These are phyloP conservation scores for Halenospora varia DNA, from an alignment of 495 filamentous ascomycete genomes.

Conservation along the genomic window DNA sequence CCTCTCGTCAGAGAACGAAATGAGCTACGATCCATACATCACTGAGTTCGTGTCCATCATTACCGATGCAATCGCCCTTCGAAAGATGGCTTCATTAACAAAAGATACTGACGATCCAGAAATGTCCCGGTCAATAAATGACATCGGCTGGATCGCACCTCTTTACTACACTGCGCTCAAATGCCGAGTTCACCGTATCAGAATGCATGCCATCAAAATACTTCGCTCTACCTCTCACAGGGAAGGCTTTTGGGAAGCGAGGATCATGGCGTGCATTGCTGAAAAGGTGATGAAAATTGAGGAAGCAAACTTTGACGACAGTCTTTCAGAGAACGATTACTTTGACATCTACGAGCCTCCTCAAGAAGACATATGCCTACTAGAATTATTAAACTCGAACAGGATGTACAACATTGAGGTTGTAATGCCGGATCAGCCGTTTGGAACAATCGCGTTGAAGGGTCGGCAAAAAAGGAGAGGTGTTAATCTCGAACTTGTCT, in stretches of 20 bases:
- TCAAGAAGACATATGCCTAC: background rate
- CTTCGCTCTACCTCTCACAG: conserved; percentile 26
- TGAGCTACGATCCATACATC: conserved; percentile 38
- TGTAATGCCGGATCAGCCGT: conserved; percentile 15
- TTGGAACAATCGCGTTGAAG: no score
- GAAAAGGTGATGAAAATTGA: conserved; percentile 15
- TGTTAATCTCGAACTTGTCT: no score
- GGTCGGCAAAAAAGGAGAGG: no score
- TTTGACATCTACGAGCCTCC: background rate
- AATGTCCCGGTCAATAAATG: conserved; percentile 1
- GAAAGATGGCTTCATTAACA: conserved; percentile 17
- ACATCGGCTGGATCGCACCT: conserved; percentile 17
- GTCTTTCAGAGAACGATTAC: background rate
- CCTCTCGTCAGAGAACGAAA: conserved; percentile 32
- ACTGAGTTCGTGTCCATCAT: conserved; percentile 36
- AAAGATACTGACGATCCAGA: background rate
- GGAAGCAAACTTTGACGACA: conserved; percentile 7
- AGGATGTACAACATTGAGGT: conserved; percentile 11
- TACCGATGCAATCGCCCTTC: conserved; percentile 27
- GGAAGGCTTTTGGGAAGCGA: conserved; percentile 40
- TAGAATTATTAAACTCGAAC: conserved; percentile 1
- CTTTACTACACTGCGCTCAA: conserved; percentile 16
- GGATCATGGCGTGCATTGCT: background rate
- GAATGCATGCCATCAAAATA: conserved; percentile 14
- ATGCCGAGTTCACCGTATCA: conserved; percentile 8